phyloP scores from a whole-genome alignment of 2,329 filamentous ascomycete species.

The Cladosporium austrohemisphaericum region DNA sequence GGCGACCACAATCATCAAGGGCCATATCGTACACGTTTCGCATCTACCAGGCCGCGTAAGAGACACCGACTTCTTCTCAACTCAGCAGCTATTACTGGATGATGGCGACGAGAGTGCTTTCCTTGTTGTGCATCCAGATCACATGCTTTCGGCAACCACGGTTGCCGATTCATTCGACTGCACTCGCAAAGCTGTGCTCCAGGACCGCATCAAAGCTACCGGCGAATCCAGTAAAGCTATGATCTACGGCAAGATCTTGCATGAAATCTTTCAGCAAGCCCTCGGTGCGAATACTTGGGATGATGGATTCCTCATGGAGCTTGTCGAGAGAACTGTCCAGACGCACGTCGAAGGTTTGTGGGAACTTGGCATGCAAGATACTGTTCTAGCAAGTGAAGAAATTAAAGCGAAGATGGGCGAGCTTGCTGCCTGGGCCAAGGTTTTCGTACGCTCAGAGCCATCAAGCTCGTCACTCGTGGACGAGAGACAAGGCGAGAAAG shows the following conservation, averaged over 20 bases:
- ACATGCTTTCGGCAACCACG: constrained; percentile 89
- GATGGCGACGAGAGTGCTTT: constrained; percentile 67
- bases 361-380: constrained; percentile 68
- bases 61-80: constrained; percentile 35
- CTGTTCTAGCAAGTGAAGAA: constrained; percentile 71
- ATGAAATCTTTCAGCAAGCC: constrained; percentile 92
- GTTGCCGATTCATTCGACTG: constrained; percentile 96
- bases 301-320: constrained; percentile 57
- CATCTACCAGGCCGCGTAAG: constrained; percentile 52
- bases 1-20: constrained; percentile 69
- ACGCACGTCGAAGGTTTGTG: constrained; percentile 86
- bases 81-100: constrained; percentile 72
- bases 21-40: constrained; percentile 77
- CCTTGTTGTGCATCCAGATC: constrained; percentile 88
- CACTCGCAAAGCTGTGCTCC: constrained; percentile 82
- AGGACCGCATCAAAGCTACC: constrained; percentile 91
- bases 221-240: constrained; percentile 74
- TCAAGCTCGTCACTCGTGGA: constrained; percentile 70
- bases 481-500: constrained; percentile 71
- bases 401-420: constrained; percentile 79
- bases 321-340: constrained; percentile 67
- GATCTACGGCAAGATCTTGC: constrained; percentile 88
- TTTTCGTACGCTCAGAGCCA: constrained; percentile 71
- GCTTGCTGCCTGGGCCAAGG: constrained; percentile 74
- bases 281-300: constrained; percentile 81